A percentile compares a stretch with the other conserved stretches of the same genome.
Conservation (phyloP, 352 stramenopile genomes). For the Phytophthora quininea region DNA sequence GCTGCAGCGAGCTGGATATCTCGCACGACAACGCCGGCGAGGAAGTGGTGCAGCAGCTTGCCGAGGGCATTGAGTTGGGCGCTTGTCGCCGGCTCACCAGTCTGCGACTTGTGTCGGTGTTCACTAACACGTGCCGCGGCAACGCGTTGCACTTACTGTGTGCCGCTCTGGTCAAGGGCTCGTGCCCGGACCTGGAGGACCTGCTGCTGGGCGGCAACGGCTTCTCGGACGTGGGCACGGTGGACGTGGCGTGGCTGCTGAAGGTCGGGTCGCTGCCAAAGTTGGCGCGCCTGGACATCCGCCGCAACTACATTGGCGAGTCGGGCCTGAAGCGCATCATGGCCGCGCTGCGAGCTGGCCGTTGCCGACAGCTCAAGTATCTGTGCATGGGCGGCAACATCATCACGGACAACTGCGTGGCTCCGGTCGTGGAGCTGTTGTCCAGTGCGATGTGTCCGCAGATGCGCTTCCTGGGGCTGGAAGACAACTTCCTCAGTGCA, state of each 20-base stretch:
- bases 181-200: slow-evolving; percentile 66
- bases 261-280: slow-evolving; percentile 68
- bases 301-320: slow-evolving; percentile 85
- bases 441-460: slow-evolving; percentile 68
- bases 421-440: slow-evolving; percentile 66
- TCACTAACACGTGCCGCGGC: slow-evolving; percentile 78
- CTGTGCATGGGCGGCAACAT: slow-evolving; percentile 88
- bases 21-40: slow-evolving; percentile 79
- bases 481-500: slow-evolving; percentile 85
- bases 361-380: slow-evolving; percentile 73
- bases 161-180: slow-evolving; percentile 67
- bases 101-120: slow-evolving; percentile 75
- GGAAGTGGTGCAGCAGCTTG: slow-evolving; percentile 67
- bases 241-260: slow-evolving; percentile 79
- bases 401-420: slow-evolving; percentile 84
- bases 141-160: slow-evolving; percentile 76
- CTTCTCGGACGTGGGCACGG: slow-evolving; percentile 74
- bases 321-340: slow-evolving; percentile 78
- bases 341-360: slow-evolving; percentile 53
- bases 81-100: slow-evolving; percentile 59
- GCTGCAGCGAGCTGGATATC: slow-evolving; percentile 80
- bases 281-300: slow-evolving; percentile 71
- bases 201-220: slow-evolving; percentile 77
- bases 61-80: slow-evolving; percentile 66
- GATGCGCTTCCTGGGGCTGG: slow-evolving; percentile 79